These are phyloP conservation scores for Apostasia shenzhenica DNA, from an alignment of 106 monocot species.

Conservation along the genomic window DNA sequence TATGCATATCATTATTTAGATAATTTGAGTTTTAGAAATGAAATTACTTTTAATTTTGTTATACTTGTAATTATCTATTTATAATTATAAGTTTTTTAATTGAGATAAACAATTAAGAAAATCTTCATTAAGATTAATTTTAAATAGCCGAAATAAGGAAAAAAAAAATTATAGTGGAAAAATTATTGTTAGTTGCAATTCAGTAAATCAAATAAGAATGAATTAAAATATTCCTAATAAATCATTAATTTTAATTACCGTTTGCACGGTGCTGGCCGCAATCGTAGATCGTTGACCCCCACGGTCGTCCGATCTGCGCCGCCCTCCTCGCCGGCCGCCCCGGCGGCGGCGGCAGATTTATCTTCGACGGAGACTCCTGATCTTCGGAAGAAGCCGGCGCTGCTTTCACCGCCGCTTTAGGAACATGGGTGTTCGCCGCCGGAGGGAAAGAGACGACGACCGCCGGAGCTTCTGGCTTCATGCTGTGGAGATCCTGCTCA, in stretches of 20 bases:
- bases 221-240: no score
- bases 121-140: no score
- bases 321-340: slow-evolving; percentile 4
- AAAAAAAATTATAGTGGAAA: no score
- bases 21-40: no score
- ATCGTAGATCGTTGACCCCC: neutral
- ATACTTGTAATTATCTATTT: no score
- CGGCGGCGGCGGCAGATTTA: slow-evolving; percentile 2
- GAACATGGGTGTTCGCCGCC: neutral
- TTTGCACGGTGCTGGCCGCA: neutral
- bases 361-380: neutral
- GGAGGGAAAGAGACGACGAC: neutral
- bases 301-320: slow-evolving; percentile 8
- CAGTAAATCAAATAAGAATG: no score
- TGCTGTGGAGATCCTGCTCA: neutral
- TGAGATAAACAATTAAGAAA: no score
- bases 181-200: no score
- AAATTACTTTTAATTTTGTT: no score
- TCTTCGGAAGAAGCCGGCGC: neutral
- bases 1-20: no score
- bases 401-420: neutral
- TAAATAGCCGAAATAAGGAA: no score
- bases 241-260: neutral
- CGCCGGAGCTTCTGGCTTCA: neutral
- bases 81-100: no score